Conservation (phyloP, 768 basidiomycete species). For the Gloeopeniophorella convolvens region DNA sequence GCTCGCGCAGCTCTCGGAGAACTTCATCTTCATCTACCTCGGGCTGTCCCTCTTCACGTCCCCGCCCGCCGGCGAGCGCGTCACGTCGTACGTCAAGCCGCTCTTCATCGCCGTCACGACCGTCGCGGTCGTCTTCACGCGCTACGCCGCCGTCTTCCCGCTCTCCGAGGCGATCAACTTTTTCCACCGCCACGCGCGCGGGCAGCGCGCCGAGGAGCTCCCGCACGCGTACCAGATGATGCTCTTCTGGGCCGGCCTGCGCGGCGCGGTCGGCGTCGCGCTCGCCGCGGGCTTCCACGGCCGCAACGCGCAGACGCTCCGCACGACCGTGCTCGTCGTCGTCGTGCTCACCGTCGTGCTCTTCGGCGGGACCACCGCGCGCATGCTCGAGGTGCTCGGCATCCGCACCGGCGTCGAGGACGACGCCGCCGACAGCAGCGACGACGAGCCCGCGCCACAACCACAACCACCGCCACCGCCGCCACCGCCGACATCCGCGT, state of each 20-base stretch:
- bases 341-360: conserved; percentile 92
- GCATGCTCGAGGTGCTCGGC: conserved; percentile 96
- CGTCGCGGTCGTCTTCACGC: conserved; percentile 88
- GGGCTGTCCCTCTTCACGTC: conserved; percentile 95
- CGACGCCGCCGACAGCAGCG: conserved; percentile 56
- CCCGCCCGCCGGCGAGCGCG: conserved; percentile 68
- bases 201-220: conserved; percentile 83
- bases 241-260: conserved; percentile 96
- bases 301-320: conserved; percentile 82
- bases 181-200: conserved; percentile 76
- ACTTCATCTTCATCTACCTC: conserved; percentile 99
- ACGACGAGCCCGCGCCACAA: too few species aligned
- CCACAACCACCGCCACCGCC: too few species aligned
- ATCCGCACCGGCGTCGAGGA: conserved; percentile 95
- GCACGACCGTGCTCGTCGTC: conserved; percentile 91
- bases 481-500: too few species aligned
- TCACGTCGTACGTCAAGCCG: conserved; percentile 86
- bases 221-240: conserved; percentile 99
- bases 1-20: conserved; percentile 91
- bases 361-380: conserved; percentile 94
- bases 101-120: conserved; percentile 90
- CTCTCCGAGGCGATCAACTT: conserved; percentile 93
- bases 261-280: conserved; percentile 97
- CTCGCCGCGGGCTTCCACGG: conserved; percentile 95
- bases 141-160: conserved; percentile 94